These are phyloP conservation scores for Penicillium brasilianum DNA, from an alignment of 2,329 filamentous ascomycete genomes.

Conservation along the genomic window DNA sequence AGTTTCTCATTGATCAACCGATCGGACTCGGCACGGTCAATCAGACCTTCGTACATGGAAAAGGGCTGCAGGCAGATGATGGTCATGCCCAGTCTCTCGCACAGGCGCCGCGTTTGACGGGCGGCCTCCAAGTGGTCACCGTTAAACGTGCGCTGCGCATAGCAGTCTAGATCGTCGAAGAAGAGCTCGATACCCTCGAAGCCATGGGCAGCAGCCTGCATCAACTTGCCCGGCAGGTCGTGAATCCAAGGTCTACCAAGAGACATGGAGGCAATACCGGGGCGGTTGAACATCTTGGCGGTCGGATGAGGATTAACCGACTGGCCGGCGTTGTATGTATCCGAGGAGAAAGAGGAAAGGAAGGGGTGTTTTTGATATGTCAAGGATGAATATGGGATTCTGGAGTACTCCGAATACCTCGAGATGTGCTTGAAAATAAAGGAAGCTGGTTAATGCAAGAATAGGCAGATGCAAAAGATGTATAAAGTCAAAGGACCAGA, in stretches of 20 bases:
- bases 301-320: slow-evolving; percentile 7
- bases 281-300: slow-evolving; percentile 39
- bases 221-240: slow-evolving; percentile 68
- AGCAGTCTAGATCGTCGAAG: slow-evolving; percentile 42
- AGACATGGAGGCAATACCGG: slow-evolving; percentile 77
- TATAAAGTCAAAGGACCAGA: neutral
- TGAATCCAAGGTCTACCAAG: slow-evolving; percentile 76
- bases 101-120: slow-evolving; percentile 57
- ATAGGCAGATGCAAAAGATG: slow-evolving; percentile 2
- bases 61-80: slow-evolving; percentile 73
- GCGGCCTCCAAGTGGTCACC: slow-evolving; percentile 33
- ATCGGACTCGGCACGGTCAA: slow-evolving; percentile 64
- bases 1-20: slow-evolving; percentile 65
- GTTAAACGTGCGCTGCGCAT: slow-evolving; percentile 34
- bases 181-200: slow-evolving; percentile 46
- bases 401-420: neutral
- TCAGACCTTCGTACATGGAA: slow-evolving; percentile 75
- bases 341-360: neutral
- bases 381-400: neutral
- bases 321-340: neutral
- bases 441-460: neutral
- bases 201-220: slow-evolving; percentile 61
- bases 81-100: slow-evolving; percentile 35
- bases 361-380: neutral
- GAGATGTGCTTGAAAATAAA: neutral